Base-by-base conservation (phyloP, 768 basidiomycete genomes). In the Russula abietina region DNA sequence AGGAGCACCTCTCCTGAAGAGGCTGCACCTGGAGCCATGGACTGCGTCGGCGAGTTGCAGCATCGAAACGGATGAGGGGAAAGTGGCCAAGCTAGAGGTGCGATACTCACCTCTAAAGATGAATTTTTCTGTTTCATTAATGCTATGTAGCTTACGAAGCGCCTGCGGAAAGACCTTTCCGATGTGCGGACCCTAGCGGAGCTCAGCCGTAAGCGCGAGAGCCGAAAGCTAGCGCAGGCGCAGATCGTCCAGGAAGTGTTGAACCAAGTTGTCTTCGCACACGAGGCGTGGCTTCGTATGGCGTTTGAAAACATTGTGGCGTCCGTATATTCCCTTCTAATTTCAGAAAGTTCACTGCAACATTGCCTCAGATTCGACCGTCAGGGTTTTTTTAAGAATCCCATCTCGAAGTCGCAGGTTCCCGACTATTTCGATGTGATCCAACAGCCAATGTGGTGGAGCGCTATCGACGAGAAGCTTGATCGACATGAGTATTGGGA, bases 21-120 rank as follows among this genome's bases (percentile, higher is more conserved):
- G 97, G 57, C 72, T 99, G 61, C 94, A 99, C 75, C 77, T 98
- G 30, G 96, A 99, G 76, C 96, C 97, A 0, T 98, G 97, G 97
- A 98, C 95, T 0, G 91, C 92, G 3, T 84, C 81, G 46, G 81
- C 85, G 19, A 79, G 80, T 7, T 76, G 76, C 8, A 83, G 83
- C 67, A 72, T 82, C 33, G 81, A 91, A 69, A 91, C 85, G 4
- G 91, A 94, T 22, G 87, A 89, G 64, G 92, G 97, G 65, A 92
- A 89, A 73, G 73, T 78, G 10, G 80, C 85, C 78, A 93, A 91
- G 69, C 81, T 97, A 24, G 85, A 91, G 74, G 94, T 93, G 59
- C 17, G 86, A 68, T 67, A 17, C 39, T 4, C 19, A 55, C 55
- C 54, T n/a, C 19, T 50, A 11, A 4, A 24, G 16, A 36, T 19